Conservation (phyloP, 176 grass and related monocot genomes). For the Carex myosuroides region DNA sequence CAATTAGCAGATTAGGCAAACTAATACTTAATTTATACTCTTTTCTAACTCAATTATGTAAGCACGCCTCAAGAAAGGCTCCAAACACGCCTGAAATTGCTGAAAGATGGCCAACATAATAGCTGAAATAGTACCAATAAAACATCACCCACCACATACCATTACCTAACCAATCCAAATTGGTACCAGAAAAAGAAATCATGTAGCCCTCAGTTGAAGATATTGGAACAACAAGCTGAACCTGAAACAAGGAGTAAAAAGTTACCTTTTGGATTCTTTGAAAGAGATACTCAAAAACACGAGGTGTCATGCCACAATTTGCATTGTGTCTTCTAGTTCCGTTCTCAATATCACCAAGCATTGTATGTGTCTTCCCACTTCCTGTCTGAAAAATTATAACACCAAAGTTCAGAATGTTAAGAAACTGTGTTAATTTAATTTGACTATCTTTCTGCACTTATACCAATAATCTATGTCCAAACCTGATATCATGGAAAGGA, state of each 20-base stretch:
- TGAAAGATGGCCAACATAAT: background rate
- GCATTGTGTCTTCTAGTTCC: constrained; percentile 83
- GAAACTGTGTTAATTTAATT: background rate
- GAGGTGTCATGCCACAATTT: constrained; percentile 93
- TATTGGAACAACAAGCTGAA: background rate
- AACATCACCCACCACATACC: background rate
- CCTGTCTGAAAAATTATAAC: constrained; percentile 55
- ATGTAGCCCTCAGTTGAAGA: background rate
- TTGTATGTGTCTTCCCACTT: constrained; percentile 96
- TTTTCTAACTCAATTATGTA: background rate
- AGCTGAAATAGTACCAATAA: background rate
- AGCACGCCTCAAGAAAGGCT: background rate
- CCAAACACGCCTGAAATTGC: background rate
- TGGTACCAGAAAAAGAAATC: background rate
- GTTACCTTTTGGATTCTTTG: constrained; percentile 77
- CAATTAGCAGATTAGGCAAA: background rate
- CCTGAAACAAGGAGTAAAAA: background rate
- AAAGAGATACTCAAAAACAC: constrained; percentile 98
- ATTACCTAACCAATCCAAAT: background rate
- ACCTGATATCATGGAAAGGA: background rate
- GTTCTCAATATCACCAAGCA: constrained; percentile 95
- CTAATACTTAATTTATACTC: background rate
- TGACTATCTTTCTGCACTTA: background rate
- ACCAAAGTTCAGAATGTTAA: background rate
- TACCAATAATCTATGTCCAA: background rate